Evolutionary conservation across 2,329 filamentous ascomycete species (phyloP), one percentile per base, ranked within the genome.

Genomic region (Pseudonectria foliicola): DNA sequence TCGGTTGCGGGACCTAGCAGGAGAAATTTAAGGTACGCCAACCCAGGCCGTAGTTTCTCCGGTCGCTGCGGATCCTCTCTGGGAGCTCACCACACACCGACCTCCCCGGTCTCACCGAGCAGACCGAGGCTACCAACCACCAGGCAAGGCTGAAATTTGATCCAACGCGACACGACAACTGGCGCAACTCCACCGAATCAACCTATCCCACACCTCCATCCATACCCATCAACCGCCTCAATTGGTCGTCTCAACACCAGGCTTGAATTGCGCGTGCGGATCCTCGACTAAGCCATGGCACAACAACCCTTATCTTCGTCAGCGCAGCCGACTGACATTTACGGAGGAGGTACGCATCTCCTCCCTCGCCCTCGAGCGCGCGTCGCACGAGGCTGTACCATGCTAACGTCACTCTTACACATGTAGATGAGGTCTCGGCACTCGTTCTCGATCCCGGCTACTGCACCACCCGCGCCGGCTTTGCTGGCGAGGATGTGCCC

Each of bases 401-500:
- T 24, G 33, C 29, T 37, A 35, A 40, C 48, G 53, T 43, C 48
- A 40, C 34, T 28, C 27, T 38, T 35, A 23, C 33, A 44, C 34
- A 34, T 39, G 38, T 53, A 95, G 92, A 98, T 70, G 92, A 98
- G 69, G 89, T 98, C 46, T 93, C 89, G 25, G 93, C 93, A 34
- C 84, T 98, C 50, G 86, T 98, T 25, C 85, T 98, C 56, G 92
- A 98, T 58, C 85, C 92, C 3, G 92, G 93, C 43, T 95, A 88
- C 67, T 86, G 85, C 56, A 82, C 80, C 49, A 89, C 85, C 27
- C 88, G 93, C 63, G 92, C 89, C 40, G 92, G 92, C 39, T 98
- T 96, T 56, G 93, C 93, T 10, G 92, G 93, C 56, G 93, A 98
- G 75, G 92, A 98, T 65, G 83, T 88, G 1, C 92, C 92, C 50